Conservation (phyloP, 169 alveolate genomes). For the Eimeria maxima region DNA sequence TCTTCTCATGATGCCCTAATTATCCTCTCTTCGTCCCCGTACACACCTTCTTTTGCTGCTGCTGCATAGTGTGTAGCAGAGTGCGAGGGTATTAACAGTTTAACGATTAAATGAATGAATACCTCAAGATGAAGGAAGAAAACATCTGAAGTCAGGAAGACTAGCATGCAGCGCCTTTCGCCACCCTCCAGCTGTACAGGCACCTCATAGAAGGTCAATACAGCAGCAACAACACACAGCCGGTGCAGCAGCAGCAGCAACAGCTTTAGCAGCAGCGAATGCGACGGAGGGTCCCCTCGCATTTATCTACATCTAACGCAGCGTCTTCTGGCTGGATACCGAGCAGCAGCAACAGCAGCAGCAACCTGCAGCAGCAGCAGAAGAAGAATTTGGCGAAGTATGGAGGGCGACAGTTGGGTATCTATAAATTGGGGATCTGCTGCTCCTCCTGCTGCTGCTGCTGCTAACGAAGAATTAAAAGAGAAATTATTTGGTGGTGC, state of each 20-base stretch:
- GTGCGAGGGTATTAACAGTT: background rate
- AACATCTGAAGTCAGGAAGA: background rate
- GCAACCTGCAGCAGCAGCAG: too few relatives aligned
- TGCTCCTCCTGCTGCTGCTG: background rate
- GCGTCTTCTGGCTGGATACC: background rate
- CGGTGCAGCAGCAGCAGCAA: slow-evolving; percentile 3
- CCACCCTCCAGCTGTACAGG: background rate
- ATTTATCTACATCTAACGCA: background rate
- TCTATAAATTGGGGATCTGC: background rate
- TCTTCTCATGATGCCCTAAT: background rate
- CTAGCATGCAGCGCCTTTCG: background rate
- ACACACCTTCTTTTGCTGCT: background rate
- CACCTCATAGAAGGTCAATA: background rate
- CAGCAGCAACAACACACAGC: background rate
- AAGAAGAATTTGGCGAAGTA: too few relatives aligned
- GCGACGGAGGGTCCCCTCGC: background rate
- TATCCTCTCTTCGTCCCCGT: background rate
- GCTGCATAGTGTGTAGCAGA: background rate
- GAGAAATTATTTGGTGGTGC: background rate
- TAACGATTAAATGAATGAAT: background rate
- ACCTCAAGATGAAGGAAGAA: background rate
- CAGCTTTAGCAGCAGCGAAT: slow-evolving; percentile 23
- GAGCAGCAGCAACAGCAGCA: slow-evolving; percentile 52
- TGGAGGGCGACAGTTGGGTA: background rate
- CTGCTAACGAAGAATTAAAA: background rate